Evolutionary conservation across 805 yeast species (phyloP), one percentile per base, ranked within the genome.

Genomic region (Starmera amethionina): DNA sequence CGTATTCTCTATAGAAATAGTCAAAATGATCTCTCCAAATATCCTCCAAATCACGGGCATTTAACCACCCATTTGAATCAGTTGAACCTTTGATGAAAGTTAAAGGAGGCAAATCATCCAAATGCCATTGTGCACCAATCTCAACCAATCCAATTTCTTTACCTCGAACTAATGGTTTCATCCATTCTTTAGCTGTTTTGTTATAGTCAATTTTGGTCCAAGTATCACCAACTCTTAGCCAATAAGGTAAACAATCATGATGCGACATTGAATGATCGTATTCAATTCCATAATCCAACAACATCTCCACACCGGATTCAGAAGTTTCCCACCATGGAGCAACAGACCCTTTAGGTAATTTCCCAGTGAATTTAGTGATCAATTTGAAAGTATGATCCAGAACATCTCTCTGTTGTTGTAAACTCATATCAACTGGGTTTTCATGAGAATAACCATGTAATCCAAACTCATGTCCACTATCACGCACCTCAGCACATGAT

Each of bases 241-340:
- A 61, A 44, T 62, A 58, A 32, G 62, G 52, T 43, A 58, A 63
- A 43, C 63, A 62, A 34, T 62, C 66, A 39, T 62, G 61, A 39
- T 62, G 63, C 16, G 51, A 47, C 56, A 62, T 56, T 12, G 66
- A 62, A 43, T 62, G 65, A 44, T 62, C 66, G 40, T 62, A 62
- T 37, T 59, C 63, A 30, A 62, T 62, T 8, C 66, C 66, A 40
- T 56, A 62, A 31, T 59, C 60, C 32, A 58, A 38, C 37, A 62
- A 42, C 49, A 62, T 54, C 37, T 60, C 52, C 11, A 56, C 62
- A 13, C 62, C 60, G 31, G 59, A 62, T 25, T 46, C 51, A 4
- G 62, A 54, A 13, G 64, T 60, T 41, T 60, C 64, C 65, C 65
- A 62, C 63, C 63, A 62, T 11, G 66, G 66, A 25, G 66, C 65